Evolutionary conservation across 2,329 filamentous ascomycete species (phyloP), one percentile per base, ranked within the genome.

Genomic region (Aspergillus ustus): DNA sequence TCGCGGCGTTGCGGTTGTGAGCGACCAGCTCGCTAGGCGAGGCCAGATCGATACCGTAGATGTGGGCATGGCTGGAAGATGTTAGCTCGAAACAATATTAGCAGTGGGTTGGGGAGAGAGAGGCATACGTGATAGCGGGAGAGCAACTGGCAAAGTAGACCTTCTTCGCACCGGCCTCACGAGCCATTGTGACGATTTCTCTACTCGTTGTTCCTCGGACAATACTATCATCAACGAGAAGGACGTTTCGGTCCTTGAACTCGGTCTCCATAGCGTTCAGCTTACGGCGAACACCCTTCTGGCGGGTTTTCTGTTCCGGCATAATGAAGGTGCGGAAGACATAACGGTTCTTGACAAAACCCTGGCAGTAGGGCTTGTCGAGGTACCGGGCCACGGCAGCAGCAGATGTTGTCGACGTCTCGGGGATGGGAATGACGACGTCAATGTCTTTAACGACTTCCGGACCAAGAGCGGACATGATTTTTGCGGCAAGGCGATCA

Each of bases 231-330:
- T 97, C 94, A 1, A 97, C 91, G 0, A 98, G 81, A 11, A 93
- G 83, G 7, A 98, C 90, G 62, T 89, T 91, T 69, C 90, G 89
- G 67, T 86, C 91, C 60, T 88, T 83, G 77, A 97, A 97, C 73
- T 97, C 93, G 43, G 89, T 88, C 28, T 89, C 87, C 78, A 97
- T 96, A 20, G 93, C 87, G 63, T 91, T 94, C 44, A 98, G 84
- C 80, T 98, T 98, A 52, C 93, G 87, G 4, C 94, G 89, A 9
- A 98, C 92, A 67, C 92, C 90, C 78, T 94, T 94, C 71, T 95
- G 87, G 4, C 93, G 85, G 19, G 88, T 85, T 68, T 87, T 87
- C 76, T 97, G 93, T 29, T 90, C 90, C 1, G 93, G 89, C 89
- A 91, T 91, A 73, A 93, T 94, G 75, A 94, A 95, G 0, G 92